Percentiles rank a stretch among this genome's conserved stretches.
phyloP scores from a whole-genome alignment of 108 stramenopile species.

The Nannochloropsis gaditana region DNA sequence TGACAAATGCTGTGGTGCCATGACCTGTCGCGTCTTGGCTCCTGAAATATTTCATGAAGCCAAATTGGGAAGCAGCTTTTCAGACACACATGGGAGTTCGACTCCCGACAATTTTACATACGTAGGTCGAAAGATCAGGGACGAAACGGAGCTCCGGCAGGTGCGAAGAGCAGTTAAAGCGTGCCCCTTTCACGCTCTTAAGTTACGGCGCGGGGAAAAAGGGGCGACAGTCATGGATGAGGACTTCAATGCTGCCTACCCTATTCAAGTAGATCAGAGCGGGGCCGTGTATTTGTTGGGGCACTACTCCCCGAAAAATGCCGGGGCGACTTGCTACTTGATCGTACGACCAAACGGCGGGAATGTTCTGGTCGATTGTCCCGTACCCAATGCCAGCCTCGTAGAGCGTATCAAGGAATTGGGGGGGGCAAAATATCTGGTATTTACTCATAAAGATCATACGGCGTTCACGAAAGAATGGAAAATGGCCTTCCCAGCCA shows the following conservation, averaged over 20 bases:
- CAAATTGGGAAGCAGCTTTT: background rate
- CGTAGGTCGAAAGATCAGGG: constrained; percentile 3
- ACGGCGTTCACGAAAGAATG: background rate
- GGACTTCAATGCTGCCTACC: background rate
- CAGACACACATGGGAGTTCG: background rate
- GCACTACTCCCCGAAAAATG: constrained; percentile 5
- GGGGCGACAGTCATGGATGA: background rate
- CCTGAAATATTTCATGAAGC: background rate
- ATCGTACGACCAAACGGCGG: background rate
- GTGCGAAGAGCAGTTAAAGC: constrained; percentile 11
- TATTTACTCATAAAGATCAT: background rate
- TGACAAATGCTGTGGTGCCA: constrained; percentile 1
- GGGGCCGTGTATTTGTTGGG: background rate
- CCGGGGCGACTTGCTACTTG: background rate
- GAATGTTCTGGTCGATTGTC: background rate
- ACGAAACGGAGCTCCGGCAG: background rate
- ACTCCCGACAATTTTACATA: background rate
- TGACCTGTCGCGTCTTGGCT: constrained; percentile 13
- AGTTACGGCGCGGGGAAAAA: background rate
- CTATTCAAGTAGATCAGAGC: background rate
- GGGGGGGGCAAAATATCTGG: background rate
- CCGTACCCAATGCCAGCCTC: background rate
- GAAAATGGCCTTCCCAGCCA: background rate
- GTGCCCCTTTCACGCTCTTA: background rate
- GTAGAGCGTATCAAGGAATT: background rate